A percentile compares a stretch with the other conserved stretches of the same genome.
These are phyloP conservation scores for Xenosphaeropsis pyriputrescens DNA, from an alignment of 2,329 filamentous ascomycete genomes.

Conservation along the genomic window DNA sequence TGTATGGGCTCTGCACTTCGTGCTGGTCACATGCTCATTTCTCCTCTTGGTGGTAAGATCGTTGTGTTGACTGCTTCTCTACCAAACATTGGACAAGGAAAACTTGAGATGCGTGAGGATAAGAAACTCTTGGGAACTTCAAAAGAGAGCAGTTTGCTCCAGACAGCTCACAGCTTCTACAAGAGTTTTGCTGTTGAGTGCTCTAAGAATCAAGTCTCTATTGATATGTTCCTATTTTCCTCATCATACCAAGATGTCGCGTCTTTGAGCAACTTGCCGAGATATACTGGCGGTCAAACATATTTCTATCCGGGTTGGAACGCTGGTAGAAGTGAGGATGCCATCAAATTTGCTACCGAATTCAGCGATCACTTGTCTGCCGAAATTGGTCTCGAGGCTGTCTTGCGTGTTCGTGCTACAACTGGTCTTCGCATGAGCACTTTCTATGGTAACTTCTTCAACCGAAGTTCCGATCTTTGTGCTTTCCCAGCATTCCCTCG, in stretches of 20 bases:
- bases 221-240: conserved; percentile 96
- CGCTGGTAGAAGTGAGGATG: conserved; percentile 82
- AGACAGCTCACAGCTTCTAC: conserved; percentile 93
- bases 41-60: conserved; percentile 87
- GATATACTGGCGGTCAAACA: conserved; percentile 94
- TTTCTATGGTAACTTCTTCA: conserved; percentile 99
- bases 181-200: conserved; percentile 98
- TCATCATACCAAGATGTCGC: conserved; percentile 96
- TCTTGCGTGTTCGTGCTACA: conserved; percentile 86
- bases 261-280: conserved; percentile 83
- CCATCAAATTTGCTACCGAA: conserved; percentile 93
- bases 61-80: conserved; percentile 80
- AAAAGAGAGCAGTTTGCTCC: conserved; percentile 76
- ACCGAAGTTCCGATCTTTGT: conserved; percentile 90
- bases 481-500: conserved; percentile 96
- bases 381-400: conserved; percentile 91
- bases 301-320: conserved; percentile 98
- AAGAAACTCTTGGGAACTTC: conserved; percentile 90
- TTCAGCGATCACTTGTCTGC: conserved; percentile 95
- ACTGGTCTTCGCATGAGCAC: conserved; percentile 93
- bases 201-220: conserved; percentile 95
- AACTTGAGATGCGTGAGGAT: conserved; percentile 86
- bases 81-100: conserved; percentile 79
- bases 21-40: conserved; percentile 91
- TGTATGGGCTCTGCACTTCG: conserved; percentile 89